Evolutionary conservation across 2,329 filamentous ascomycete species (phyloP).

Genomic region (Fusarium papillatum): DNA sequence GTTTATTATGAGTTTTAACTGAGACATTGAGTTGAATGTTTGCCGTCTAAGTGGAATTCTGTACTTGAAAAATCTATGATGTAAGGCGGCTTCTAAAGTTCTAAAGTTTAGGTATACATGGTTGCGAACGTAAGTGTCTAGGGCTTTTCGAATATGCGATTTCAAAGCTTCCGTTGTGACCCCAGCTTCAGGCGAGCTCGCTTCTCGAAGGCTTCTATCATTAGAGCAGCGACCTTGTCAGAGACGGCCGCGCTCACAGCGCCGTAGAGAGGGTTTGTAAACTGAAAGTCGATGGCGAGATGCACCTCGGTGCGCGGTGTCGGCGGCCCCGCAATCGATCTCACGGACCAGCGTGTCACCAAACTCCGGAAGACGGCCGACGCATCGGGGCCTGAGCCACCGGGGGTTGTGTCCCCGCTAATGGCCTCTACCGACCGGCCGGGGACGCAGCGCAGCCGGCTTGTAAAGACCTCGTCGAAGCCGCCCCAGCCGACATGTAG

Average conservation of each 20-base stretch:
- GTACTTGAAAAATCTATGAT: background rate
- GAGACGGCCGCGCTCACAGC: constrained; percentile 86
- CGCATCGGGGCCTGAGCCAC: constrained; percentile 55
- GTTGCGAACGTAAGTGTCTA: background rate
- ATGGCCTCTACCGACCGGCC: constrained; percentile 82
- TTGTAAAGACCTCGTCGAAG: constrained; percentile 87
- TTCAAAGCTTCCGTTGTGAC: constrained; percentile 27
- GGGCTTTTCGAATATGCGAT: background rate
- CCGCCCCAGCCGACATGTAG: constrained; percentile 89
- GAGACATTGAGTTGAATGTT: background rate
- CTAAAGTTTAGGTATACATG: background rate
- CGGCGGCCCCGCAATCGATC: constrained; percentile 51
- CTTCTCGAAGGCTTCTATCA: constrained; percentile 95
- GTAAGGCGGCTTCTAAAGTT: background rate
- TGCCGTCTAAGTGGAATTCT: background rate
- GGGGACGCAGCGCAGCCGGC: constrained; percentile 82
- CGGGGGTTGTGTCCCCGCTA: constrained; percentile 67
- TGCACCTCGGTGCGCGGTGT: constrained; percentile 75
- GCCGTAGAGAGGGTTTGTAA: constrained; percentile 90
- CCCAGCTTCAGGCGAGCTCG: constrained; percentile 69
- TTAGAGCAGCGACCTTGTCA: constrained; percentile 85
- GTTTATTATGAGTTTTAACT: constrained; percentile 22
- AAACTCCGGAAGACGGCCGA: constrained; percentile 75
- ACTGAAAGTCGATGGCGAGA: constrained; percentile 84
- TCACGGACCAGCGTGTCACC: constrained; percentile 78